Base-by-base conservation (phyloP, 2,329 filamentous ascomycete genomes). In the Colletotrichum coccodes region DNA sequence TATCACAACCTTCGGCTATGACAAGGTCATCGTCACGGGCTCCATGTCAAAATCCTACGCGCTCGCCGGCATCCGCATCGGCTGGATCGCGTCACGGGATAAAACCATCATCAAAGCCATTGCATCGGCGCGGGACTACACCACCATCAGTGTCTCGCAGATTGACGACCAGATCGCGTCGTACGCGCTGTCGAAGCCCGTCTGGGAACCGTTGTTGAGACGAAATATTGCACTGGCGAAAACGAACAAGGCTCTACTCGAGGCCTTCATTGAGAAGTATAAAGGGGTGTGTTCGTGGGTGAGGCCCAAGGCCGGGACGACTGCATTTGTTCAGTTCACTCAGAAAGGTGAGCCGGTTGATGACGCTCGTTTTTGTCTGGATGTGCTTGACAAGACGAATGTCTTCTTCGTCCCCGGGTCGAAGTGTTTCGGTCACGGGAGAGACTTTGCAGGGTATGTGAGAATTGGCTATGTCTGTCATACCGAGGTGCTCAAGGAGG, bases 1-100 rank as follows among this genome's bases (percentile, higher is more conserved):
- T 0, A 85, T 91, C 12, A 83, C 94, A 1, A 89, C 92, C 0
- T 82, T 96, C 49, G 91, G 90, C 49, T 96, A 97, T 79, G 81
- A 87, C 3, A 91, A 90, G 64, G 87, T 88, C 26, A 84, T 97
- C 36, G 89, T 89, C 14, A 96, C 93, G 0, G 91, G 94, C 16
- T 95, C 92, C 21, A 89, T 97, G 84, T 95, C 92, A 30, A 97
- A 97, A 80, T 92, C 93, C 0, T 97, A 94, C 80, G 90, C 92
- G 3, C 82, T 97, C 5, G 93, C 94, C 1, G 94, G 94, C 2
- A 90, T 97, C 70, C 90, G 94, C 1, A 80, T 95, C 1, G 94
- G 94, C 36, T 98, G 94, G 94, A 85, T 95, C 66, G 93, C 92
- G 4, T 91, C 90, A 16, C 88, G 89, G 30, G 88, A 82, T 77